Conservation (phyloP, 129 eudicot genomes). For the Pseudognaphalium luteoalbum region DNA sequence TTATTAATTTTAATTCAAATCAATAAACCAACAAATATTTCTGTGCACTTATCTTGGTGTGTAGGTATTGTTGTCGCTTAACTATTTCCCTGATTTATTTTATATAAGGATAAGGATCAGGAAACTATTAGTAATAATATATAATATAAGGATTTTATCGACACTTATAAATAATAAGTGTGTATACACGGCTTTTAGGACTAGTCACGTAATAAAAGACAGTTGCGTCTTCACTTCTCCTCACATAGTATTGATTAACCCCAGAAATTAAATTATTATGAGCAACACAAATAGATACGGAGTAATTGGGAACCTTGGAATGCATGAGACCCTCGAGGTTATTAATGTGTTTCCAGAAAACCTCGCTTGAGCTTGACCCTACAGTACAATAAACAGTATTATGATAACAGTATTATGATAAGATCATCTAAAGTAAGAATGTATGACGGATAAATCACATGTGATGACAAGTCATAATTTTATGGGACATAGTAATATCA, state of each 20-base stretch:
- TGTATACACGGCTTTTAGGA: no score
- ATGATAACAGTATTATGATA: neutral
- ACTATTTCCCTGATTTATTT: no score
- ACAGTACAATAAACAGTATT: constrained; percentile 9
- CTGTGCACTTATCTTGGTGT: no score
- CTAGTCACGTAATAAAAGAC: neutral
- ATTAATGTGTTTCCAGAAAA: constrained; percentile 61
- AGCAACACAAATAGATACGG: neutral
- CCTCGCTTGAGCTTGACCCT: constrained; percentile 47
- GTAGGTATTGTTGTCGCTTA: no score
- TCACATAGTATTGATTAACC: neutral
- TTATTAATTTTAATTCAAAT: no score
- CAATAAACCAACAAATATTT: no score
- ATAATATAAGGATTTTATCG: no score
- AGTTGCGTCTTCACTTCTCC: neutral
- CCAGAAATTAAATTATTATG: neutral
- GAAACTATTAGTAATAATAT: no score
- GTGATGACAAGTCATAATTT: neutral
- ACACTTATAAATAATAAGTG: no score
- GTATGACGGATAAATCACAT: neutral
- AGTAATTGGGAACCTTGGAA: constrained; percentile 68
- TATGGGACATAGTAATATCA: neutral
- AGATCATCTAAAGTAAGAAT: neutral
- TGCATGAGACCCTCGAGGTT: constrained; percentile 70
- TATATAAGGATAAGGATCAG: no score